Base-by-base conservation (phyloP, 2,329 filamentous ascomycete genomes). In the Claviceps humidiphila region DNA sequence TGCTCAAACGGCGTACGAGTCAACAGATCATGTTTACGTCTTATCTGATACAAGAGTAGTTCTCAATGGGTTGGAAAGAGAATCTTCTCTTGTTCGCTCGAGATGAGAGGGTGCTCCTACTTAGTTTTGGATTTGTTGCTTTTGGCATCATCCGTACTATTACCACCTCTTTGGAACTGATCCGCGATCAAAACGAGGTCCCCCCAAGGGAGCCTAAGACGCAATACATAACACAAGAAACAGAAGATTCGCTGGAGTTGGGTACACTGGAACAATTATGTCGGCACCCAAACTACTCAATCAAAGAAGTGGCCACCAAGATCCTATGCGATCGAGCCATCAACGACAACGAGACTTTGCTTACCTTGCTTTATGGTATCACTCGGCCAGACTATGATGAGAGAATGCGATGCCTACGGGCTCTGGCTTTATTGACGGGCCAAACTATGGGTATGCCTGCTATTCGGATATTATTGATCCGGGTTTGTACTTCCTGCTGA, bases 181-280 rank as follows among this genome's bases (percentile, higher is more conserved):
- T 84, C 58, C 76, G 81, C 57, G 73, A 81, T 59, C 74, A 82
- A 51, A 84, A 84, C 57, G 76, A 82, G 65, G 78, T 93, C 61
- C 80, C 80, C 54, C 76, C 80, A 39, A 63, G 72, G 40, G 78
- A 81, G 54, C 81, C 81, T 39, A 83, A 84, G 63, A 79, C 84
- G 49, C 79, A 84, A 58, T 86, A 87, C 63, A 85, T 88, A 57
- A 85, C 81, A 14, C 82, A 89, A 64, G 81, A 85, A 24, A 87
- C 84, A 2, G 85, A 89, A 61, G 84, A 89, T 61, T 78, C 84
- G 2, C 72, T 89, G 43, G 78, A 81, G 53, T 62, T 81, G 11
- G 73, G 76, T 43, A 89, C 86, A 0, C 71, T 90, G 9, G 73
- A 81, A 50, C 84, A 80, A 57, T 74, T 90, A 4, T 71, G 86